Percentiles rank a stretch among this genome's conserved stretches.
These are phyloP conservation scores for Globomyces sp. DNA, from an alignment of 371 early-diverging fungal species.

Conservation along the genomic window DNA sequence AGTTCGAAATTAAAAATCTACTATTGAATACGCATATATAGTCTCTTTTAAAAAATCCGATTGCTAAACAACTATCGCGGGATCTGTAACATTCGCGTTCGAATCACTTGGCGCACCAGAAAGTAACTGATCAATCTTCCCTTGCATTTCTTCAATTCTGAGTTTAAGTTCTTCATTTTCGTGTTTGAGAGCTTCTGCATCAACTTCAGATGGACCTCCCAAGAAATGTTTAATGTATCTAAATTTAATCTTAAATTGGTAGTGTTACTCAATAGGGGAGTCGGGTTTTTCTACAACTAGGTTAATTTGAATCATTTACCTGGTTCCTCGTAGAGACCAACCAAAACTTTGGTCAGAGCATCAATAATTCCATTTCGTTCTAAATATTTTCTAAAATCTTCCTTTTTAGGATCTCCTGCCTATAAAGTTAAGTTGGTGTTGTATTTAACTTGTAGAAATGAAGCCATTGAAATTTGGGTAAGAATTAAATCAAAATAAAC, in stretches of 20 bases:
- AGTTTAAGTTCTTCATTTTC: slow-evolving; percentile 53
- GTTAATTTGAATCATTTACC: too few species aligned
- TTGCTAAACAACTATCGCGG: background rate
- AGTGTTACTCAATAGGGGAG: slow-evolving; percentile 44
- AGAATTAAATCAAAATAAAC: too few species aligned
- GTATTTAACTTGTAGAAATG: background rate
- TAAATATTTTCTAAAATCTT: slow-evolving; percentile 60
- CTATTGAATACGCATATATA: background rate
- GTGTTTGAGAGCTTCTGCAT: slow-evolving; percentile 47
- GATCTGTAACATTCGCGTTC: background rate
- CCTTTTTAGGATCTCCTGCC: slow-evolving; percentile 59
- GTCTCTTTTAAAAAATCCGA: background rate
- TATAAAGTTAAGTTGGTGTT: slow-evolving; percentile 12
- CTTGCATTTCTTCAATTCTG: slow-evolving; percentile 49
- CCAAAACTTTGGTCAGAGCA: slow-evolving; percentile 57
- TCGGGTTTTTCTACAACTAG: slow-evolving; percentile 49
- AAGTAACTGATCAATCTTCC: slow-evolving; percentile 37
- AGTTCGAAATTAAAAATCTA: background rate
- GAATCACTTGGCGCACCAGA: background rate
- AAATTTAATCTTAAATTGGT: background rate
- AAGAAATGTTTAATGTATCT: slow-evolving; percentile 57
- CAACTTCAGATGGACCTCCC: slow-evolving; percentile 51
- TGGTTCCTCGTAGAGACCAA: slow-evolving; percentile 59
- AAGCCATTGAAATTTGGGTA: background rate
- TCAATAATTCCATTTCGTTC: slow-evolving; percentile 60